These are phyloP conservation scores for Eragrostis nindensis DNA, from an alignment of 176 grass and related monocot species.

Conservation along the genomic window DNA sequence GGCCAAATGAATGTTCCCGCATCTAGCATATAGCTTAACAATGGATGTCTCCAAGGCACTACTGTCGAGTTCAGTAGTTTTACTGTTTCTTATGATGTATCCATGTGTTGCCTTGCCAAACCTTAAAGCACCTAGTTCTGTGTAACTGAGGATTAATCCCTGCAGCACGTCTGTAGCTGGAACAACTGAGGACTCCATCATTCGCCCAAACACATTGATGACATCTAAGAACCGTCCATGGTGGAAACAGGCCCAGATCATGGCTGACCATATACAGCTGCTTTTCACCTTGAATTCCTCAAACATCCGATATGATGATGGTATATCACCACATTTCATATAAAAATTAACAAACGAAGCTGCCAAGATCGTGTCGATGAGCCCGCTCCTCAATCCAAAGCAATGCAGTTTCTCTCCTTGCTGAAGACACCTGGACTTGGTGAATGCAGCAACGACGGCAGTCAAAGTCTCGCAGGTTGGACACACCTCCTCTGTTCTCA, in stretches of 20 bases:
- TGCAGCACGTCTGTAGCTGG: conserved; percentile 24
- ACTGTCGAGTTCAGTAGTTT: conserved; percentile 9
- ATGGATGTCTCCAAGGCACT: conserved; percentile 44
- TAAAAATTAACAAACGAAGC: conserved; percentile 52
- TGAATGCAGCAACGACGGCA: conserved; percentile 40
- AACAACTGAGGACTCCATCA: conserved; percentile 6
- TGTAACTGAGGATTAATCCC: conserved; percentile 41
- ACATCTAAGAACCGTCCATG: conserved; percentile 33
- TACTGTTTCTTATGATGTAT: conserved; percentile 48
- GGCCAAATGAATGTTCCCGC: conserved; percentile 45
- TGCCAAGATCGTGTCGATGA: conserved; percentile 41
- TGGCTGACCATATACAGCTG: conserved; percentile 44
- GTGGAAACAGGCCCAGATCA: conserved; percentile 45
- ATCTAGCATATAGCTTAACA: conserved; percentile 62
- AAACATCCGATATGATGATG: conserved; percentile 21
- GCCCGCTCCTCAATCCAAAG: conserved; percentile 36
- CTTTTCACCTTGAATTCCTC: conserved; percentile 39
- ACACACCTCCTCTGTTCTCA: conserved; percentile 37
- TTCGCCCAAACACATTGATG: conserved; percentile 28
- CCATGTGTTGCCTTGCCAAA: conserved; percentile 59
- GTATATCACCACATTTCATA: conserved; percentile 22
- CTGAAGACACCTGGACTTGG: conserved; percentile 30
- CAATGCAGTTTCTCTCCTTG: conserved; percentile 48
- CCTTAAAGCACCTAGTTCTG: conserved; percentile 28
- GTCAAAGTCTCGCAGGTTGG: conserved; percentile 52